These are phyloP conservation scores for Sphaerobolus stellatus DNA, from an alignment of 1,284 basidiomycete genomes.

Conservation along the genomic window DNA sequence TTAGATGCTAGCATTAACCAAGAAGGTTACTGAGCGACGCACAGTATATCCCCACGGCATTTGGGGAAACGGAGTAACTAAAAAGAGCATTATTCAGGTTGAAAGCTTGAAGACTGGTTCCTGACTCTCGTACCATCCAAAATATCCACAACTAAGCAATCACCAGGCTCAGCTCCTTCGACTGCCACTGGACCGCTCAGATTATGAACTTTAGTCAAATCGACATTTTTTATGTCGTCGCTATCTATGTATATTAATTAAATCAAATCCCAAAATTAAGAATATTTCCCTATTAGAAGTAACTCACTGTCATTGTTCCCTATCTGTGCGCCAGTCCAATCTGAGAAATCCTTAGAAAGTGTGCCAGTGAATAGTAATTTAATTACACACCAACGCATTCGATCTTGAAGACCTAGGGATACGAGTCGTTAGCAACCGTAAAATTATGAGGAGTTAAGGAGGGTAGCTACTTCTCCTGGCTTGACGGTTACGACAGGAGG, in stretches of 20 bases:
- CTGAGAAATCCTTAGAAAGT: constrained; percentile 33
- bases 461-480: constrained; percentile 51
- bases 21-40: constrained; percentile 19
- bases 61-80: constrained; percentile 69
- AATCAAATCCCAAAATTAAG: background rate
- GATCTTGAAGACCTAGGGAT: constrained; percentile 63
- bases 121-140: constrained; percentile 53
- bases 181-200: constrained; percentile 74
- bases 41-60: constrained; percentile 83
- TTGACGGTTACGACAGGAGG: constrained; percentile 64
- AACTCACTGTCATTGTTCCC: constrained; percentile 68
- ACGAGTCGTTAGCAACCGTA: constrained; percentile 3
- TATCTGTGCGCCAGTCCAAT: constrained; percentile 77
- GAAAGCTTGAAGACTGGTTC: background rate
- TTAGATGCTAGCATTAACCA: constrained; percentile 11
- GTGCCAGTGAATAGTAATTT: background rate
- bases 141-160: constrained; percentile 74
- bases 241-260: constrained; percentile 39
- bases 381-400: constrained; percentile 60
- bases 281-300: no score
- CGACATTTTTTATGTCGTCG: constrained; percentile 68
- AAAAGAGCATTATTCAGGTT: background rate
- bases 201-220: constrained; percentile 68
- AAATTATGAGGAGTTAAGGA: background rate
- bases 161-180: constrained; percentile 75